Base-by-base conservation (phyloP, 2,329 filamentous ascomycete genomes). In the Tetracladium maxilliforme region DNA sequence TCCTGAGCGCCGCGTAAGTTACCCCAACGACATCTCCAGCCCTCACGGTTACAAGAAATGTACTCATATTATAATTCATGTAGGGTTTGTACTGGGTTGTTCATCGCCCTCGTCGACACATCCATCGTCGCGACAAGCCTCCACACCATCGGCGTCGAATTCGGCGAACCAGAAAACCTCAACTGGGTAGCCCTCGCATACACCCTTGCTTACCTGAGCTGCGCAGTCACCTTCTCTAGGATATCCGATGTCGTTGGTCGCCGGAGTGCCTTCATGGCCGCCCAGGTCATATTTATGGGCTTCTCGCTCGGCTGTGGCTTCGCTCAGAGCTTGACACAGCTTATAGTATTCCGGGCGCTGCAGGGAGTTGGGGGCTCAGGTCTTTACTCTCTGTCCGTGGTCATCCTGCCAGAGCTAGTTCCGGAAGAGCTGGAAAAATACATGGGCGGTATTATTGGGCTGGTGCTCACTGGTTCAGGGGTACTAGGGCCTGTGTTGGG, bases 41-140 rank as follows among this genome's bases (percentile, higher is more conserved):
- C n/a, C n/a, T n/a, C n/a, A n/a, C n/a, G n/a, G n/a, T n/a, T n/a
- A n/a, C n/a, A n/a, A n/a, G n/a, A n/a, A n/a, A n/a, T n/a, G n/a
- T n/a, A n/a, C n/a, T n/a, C n/a, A n/a, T n/a, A n/a, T n/a, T n/a
- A n/a, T n/a, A n/a, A n/a, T n/a, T n/a, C n/a, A n/a, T n/a, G n/a
- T 17, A 69, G 61, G 10, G 44, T 66, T 10, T 57, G 51, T 12
- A 43, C 61, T 6, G 66, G 65, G 4, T 51, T 72, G 1, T 65
- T 70, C 26, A 52, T 73, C 23, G 62, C 68, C 15, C 57, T 70
- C 36, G 41, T 70, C n/a, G 67, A 72, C 40, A 58, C 61, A 2
- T 66, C 66, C 4, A 70, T 73, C 19, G 61, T 73, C 2, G 64
- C 67, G 2, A 71, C 67, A 9, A 62, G 61, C 22, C 43, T 73